These are phyloP conservation scores for Pseudohalonectria lignicola DNA, from an alignment of 2,329 filamentous ascomycete genomes.

Conservation along the genomic window DNA sequence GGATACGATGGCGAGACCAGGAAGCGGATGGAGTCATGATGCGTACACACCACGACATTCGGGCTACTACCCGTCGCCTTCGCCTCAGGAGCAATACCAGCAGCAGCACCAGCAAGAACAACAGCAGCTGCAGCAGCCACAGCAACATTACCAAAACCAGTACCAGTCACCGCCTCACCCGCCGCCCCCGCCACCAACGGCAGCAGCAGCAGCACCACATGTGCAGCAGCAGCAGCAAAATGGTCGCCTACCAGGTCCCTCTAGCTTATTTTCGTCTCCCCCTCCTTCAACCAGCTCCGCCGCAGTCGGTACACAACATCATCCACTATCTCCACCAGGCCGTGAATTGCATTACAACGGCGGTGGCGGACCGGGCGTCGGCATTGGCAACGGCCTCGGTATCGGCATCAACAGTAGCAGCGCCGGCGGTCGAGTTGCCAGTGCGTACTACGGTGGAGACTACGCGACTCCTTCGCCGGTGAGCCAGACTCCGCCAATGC, in stretches of 20 bases:
- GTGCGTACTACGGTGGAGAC: slow-evolving; percentile 16
- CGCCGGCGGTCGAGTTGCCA: too few species aligned
- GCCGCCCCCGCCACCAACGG: slow-evolving; percentile 7
- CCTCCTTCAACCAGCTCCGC: slow-evolving; percentile 8
- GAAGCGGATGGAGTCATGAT: slow-evolving; percentile 18
- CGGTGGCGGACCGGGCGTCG: too few species aligned
- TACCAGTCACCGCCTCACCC: not conserved
- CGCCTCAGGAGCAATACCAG: slow-evolving; percentile 3
- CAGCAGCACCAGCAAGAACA: slow-evolving; percentile 9
- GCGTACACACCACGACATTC: slow-evolving; percentile 13
- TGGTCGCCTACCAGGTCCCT: slow-evolving; percentile 12
- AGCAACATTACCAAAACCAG: slow-evolving; percentile 6
- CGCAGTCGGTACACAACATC: not conserved
- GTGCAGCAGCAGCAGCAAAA: slow-evolving; percentile 4
- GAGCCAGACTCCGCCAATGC: slow-evolving; percentile 16
- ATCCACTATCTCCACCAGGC: slow-evolving; percentile 2
- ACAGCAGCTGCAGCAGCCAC: slow-evolving; percentile 12
- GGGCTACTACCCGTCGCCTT: slow-evolving; percentile 16
- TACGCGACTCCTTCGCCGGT: slow-evolving; percentile 19
- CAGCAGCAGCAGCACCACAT: slow-evolving; percentile 5
- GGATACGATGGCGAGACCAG: slow-evolving; percentile 23
- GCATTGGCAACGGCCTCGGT: too few species aligned
- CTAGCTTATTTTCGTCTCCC: slow-evolving; percentile 12
- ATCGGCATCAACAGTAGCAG: slow-evolving; percentile 5
- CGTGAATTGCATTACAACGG: slow-evolving; percentile 11